A percentile compares a stretch with the other conserved stretches of the same genome.
Conservation (phyloP, 495 filamentous ascomycete genomes). For the Penicillium mononematosum region DNA sequence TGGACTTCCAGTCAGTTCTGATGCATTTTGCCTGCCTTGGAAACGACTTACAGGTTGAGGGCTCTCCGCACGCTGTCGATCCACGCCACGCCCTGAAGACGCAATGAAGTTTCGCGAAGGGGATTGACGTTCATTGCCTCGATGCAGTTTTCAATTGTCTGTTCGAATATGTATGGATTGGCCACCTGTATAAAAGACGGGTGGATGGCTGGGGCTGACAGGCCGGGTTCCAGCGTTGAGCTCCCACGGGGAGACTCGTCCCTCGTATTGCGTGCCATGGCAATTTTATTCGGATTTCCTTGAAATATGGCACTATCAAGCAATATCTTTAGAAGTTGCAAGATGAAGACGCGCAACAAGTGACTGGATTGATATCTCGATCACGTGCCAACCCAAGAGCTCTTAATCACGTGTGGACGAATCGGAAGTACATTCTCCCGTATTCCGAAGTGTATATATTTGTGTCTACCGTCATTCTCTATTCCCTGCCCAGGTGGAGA, state of each 20-base stretch:
- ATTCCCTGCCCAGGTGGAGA: neutral
- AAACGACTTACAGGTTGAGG: slow-evolving; percentile 61
- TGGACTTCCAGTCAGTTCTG: slow-evolving; percentile 26
- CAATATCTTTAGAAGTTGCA: slow-evolving; percentile 4
- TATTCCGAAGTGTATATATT: neutral
- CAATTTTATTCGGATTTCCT: neutral
- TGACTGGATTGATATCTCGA: slow-evolving; percentile 8
- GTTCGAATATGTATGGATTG: slow-evolving; percentile 65
- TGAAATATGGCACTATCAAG: neutral
- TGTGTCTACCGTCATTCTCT: neutral
- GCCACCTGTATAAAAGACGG: slow-evolving; percentile 71
- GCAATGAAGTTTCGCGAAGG: slow-evolving; percentile 64
- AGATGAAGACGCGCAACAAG: neutral
- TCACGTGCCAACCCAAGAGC: neutral
- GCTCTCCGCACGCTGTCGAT: slow-evolving; percentile 73
- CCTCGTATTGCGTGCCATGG: slow-evolving; percentile 28
- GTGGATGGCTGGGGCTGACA: slow-evolving; percentile 54
- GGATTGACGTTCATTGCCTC: slow-evolving; percentile 52
- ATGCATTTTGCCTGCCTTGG: slow-evolving; percentile 9
- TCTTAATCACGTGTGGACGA: too few species aligned
- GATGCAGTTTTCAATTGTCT: slow-evolving; percentile 59
- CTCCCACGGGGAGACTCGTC: slow-evolving; percentile 18
- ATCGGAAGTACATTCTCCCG: neutral
- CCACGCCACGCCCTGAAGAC: slow-evolving; percentile 75
- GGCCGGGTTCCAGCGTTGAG: slow-evolving; percentile 16